Base-by-base conservation (phyloP, 768 basidiomycete genomes). In the Hortiboletus flavorubellus region DNA sequence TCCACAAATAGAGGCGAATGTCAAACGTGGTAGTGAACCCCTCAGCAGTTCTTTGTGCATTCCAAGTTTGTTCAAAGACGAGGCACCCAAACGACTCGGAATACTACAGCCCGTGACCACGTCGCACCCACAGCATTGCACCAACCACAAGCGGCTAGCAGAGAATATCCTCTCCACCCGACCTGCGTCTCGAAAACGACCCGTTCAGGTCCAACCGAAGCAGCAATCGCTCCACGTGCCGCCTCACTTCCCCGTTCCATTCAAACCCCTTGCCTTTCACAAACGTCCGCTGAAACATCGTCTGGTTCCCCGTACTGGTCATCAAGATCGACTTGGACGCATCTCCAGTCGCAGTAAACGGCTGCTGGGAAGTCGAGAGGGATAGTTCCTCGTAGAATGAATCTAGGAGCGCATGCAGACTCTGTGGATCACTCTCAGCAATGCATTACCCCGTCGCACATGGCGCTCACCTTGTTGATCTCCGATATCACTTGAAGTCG, bases 191-290 rank as follows among this genome's bases (percentile, higher is more conserved):
- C 15, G 89, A 89, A 59, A 90, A 83, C 44, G 78, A 81, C 12
- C 86, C 89, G 62, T 92, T 93, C 68, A 93, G 90, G 71, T 96
- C 93, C 12, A 96, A 72, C 38, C 91, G 81, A 33, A 96, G 75
- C 40, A 95, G 68, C 52, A 96, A 67, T 23, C 91, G 81, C 68
- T 96, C 93, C 11, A 94, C 81, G 66, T 91, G 91, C 59, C 91
- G 78, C 40, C 87, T 78, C 51, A 87, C 87, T 51, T 87, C 81
- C 43, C 81, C 86, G 37, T 84, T 84, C 51, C 78, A 80, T 55
- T 86, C 86, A 46, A 75, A 63, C 7, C 76, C 78, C 67, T 75
- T 79, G 10, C 78, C 78, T 31, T 81, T 71, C 54, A 79, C 79
- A 56, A 79, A 79, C 9, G 81, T 78, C 43, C 80, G 78, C 61